Evolutionary conservation across 805 yeast genomes (phyloP).

Genomic region (Ogataea henricii): DNA sequence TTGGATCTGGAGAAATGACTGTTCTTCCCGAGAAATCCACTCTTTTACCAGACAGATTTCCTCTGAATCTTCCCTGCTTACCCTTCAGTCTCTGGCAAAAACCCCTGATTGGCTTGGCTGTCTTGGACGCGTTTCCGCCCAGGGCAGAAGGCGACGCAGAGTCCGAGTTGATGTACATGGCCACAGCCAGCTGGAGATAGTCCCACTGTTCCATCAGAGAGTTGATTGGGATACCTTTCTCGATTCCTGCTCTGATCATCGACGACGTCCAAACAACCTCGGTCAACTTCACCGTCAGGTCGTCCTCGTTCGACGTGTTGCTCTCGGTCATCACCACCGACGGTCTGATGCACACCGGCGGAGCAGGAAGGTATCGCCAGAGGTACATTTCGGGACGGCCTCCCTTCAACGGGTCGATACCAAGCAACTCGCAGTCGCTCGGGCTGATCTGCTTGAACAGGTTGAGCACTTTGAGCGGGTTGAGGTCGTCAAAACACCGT

Average conservation of each 20-base stretch:
- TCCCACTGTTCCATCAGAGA: conserved; percentile 99
- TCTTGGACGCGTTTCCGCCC: conserved; percentile 62
- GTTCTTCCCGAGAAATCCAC: conserved; percentile 98
- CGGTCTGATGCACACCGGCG: conserved; percentile 98
- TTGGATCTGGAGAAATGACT: conserved; percentile 98
- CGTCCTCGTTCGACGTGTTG: conserved; percentile 94
- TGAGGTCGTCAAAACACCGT: conserved; percentile 88
- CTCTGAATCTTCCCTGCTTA: conserved; percentile 98
- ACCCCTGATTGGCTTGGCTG: conserved; percentile 85
- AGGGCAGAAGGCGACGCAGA: conserved; percentile 78
- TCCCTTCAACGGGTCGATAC: conserved; percentile 81
- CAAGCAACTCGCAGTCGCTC: conserved; percentile 87
- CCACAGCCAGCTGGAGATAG: conserved; percentile 89
- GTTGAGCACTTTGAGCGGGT: conserved; percentile 86
- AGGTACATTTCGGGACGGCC: conserved; percentile 96
- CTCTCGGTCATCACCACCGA: conserved; percentile 91
- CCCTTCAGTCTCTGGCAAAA: conserved; percentile 97
- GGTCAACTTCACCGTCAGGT: conserved; percentile 90
- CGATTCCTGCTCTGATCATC: conserved; percentile 89
- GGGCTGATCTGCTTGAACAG: conserved; percentile 85
- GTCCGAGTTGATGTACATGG: conserved; percentile 96
- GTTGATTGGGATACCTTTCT: conserved; percentile 90
- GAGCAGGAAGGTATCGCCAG: conserved; percentile 97
- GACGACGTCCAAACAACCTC: conserved; percentile 98
- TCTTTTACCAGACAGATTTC: conserved; percentile 96